Percentiles rank a stretch among this genome's conserved stretches.
phyloP scores from a whole-genome alignment of 2,329 filamentous ascomycete genomes.

The Hypoxylon sp. region DNA sequence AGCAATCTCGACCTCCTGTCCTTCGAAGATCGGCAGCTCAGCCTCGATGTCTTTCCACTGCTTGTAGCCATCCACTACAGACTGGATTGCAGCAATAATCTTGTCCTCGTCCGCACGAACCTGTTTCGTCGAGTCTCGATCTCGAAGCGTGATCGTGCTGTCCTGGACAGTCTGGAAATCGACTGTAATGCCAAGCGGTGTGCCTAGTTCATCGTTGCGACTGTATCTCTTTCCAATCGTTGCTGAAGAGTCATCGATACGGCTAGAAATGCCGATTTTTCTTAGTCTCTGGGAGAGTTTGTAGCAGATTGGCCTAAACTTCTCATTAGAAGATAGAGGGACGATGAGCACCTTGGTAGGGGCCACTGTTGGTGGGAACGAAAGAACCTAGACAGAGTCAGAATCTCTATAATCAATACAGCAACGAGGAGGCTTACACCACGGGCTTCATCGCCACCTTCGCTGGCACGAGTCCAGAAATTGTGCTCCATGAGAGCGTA shows the following conservation, averaged over 20 bases:
- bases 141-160: conserved; percentile 85
- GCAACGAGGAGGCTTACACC: conserved; percentile 70
- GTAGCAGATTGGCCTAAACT: conserved; percentile 83
- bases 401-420: conserved; percentile 25
- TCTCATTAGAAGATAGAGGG: conserved; percentile 83
- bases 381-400: conserved; percentile 67
- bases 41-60: conserved; percentile 76
- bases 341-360: conserved; percentile 96
- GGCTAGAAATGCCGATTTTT: conserved; percentile 81
- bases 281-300: conserved; percentile 82
- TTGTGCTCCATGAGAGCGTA: conserved; percentile 94
- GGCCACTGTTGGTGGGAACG: conserved; percentile 81
- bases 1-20: conserved; percentile 71
- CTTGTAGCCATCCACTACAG: conserved; percentile 64
- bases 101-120: conserved; percentile 85
- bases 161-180: conserved; percentile 97
- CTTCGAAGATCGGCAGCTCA: conserved; percentile 86
- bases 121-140: conserved; percentile 91
- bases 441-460: conserved; percentile 83
- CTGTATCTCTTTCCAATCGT: conserved; percentile 95
- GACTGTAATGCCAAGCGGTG: conserved; percentile 91
- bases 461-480: conserved; percentile 83
- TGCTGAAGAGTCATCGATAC: conserved; percentile 89
- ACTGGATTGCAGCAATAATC: conserved; percentile 77
- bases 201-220: conserved; percentile 95